These are phyloP conservation scores for Chenopodium formosanum DNA, from an alignment of 148 eudicot genomes.

Conservation along the genomic window DNA sequence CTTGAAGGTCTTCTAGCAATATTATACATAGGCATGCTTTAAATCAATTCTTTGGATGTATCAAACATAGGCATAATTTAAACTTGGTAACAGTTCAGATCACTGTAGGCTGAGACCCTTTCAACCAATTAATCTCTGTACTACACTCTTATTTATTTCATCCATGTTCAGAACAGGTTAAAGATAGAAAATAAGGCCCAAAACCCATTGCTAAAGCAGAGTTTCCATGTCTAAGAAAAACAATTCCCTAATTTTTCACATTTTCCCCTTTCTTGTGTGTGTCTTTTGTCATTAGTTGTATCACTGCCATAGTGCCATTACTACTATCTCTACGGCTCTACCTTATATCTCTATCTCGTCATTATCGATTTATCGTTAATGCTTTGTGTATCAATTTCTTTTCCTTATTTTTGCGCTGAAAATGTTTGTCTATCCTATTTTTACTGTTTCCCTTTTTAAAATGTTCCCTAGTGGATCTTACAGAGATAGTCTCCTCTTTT, in stretches of 20 bases:
- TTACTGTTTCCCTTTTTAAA: background rate
- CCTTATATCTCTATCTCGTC: background rate
- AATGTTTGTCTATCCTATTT: background rate
- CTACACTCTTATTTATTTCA: background rate
- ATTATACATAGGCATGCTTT: background rate
- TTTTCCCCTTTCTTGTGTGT: background rate
- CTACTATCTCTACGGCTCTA: background rate
- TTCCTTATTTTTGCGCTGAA: background rate
- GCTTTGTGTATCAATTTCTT: background rate
- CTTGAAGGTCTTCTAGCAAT: background rate
- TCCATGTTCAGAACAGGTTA: background rate
- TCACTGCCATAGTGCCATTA: background rate
- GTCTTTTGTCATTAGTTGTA: background rate
- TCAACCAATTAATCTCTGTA: background rate
- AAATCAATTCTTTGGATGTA: background rate
- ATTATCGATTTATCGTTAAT: background rate
- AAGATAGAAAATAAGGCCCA: background rate
- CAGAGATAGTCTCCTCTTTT: no score
- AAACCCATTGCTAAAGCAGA: background rate
- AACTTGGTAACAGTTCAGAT: background rate
- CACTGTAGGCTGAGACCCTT: background rate
- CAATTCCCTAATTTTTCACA: background rate
- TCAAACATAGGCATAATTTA: no score
- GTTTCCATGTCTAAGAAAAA: background rate
- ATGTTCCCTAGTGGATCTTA: background rate